These are phyloP conservation scores for Ceratobasidium sp. DNA, from an alignment of 1,284 basidiomycete species.

Conservation along the genomic window DNA sequence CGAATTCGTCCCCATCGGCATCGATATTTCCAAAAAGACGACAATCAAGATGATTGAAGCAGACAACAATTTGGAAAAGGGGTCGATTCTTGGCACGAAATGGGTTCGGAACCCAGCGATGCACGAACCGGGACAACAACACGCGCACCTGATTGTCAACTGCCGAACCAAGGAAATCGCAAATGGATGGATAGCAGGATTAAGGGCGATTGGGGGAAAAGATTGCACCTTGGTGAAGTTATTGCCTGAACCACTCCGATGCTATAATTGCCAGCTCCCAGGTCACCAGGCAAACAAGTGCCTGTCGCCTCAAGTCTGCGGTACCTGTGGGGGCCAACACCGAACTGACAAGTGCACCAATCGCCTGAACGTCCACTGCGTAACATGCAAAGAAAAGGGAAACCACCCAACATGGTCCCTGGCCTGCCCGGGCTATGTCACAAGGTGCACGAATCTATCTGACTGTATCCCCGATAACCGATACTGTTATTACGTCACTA, in stretches of 20 bases:
- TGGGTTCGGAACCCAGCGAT: slow-evolving; percentile 15
- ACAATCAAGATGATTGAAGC: neutral
- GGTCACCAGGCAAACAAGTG: slow-evolving; percentile 8
- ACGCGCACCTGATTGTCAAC: slow-evolving; percentile 8
- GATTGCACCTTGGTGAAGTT: neutral
- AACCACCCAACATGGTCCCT: slow-evolving; percentile 4
- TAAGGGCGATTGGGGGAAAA: neutral
- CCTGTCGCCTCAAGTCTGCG: neutral
- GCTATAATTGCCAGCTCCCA: slow-evolving; percentile 14
- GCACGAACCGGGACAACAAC: neutral
- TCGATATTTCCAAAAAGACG: neutral
- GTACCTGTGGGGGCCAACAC: slow-evolving; percentile 6
- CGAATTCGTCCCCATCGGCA: slow-evolving; percentile 1
- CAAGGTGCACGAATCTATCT: neutral
- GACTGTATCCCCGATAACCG: slow-evolving; percentile 1
- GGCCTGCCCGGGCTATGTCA: slow-evolving; percentile 7
- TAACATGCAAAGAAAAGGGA: slow-evolving; percentile 7
- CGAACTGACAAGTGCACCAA: slow-evolving; percentile 1
- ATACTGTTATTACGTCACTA: slow-evolving; percentile 13
- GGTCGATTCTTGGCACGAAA: neutral
- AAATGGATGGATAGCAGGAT: neutral
- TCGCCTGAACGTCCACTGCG: neutral
- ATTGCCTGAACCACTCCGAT: neutral
- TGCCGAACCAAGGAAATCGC: slow-evolving; percentile 3
- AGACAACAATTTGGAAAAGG: neutral